phyloP scores from a whole-genome alignment of 1,139 yeast genomes.

The Kodamaea alishanica region DNA sequence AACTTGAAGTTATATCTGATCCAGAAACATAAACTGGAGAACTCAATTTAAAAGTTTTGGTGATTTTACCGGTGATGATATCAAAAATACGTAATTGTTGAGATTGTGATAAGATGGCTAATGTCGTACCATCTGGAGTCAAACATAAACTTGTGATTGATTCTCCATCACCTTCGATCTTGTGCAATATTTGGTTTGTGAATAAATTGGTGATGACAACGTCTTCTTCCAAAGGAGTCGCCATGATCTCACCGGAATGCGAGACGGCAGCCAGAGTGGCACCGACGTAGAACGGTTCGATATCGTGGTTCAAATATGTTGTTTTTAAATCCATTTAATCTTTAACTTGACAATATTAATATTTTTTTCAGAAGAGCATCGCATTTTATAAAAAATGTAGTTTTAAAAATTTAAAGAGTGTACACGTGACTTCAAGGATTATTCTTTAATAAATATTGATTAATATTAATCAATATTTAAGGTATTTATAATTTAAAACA shows the following conservation, averaged over 20 bases:
- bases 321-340: constrained; percentile 29
- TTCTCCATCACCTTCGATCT: constrained; percentile 84
- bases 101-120: constrained; percentile 79
- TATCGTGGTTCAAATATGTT: constrained; percentile 31
- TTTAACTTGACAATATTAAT: neutral
- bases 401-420: neutral
- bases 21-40: constrained; percentile 82
- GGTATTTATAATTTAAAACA: too few relatives aligned
- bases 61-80: constrained; percentile 42
- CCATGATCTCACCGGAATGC: constrained; percentile 61
- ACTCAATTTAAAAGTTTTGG: constrained; percentile 54
- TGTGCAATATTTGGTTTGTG: constrained; percentile 56
- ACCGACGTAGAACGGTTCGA: constrained; percentile 79
- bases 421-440: too few relatives aligned
- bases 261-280: constrained; percentile 73
- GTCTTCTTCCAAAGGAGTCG: constrained; percentile 78
- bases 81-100: constrained; percentile 72
- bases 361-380: constrained; percentile 9
- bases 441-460: too few relatives aligned
- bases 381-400: constrained; percentile 1
- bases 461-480: too few relatives aligned
- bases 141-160: constrained; percentile 68
- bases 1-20: constrained; percentile 75
- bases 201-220: constrained; percentile 63
- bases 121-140: constrained; percentile 68